A percentile compares a stretch with the other conserved stretches of the same genome.
These are phyloP conservation scores for Xylaria sp. DNA, from an alignment of 2,329 filamentous ascomycete genomes.

Conservation along the genomic window DNA sequence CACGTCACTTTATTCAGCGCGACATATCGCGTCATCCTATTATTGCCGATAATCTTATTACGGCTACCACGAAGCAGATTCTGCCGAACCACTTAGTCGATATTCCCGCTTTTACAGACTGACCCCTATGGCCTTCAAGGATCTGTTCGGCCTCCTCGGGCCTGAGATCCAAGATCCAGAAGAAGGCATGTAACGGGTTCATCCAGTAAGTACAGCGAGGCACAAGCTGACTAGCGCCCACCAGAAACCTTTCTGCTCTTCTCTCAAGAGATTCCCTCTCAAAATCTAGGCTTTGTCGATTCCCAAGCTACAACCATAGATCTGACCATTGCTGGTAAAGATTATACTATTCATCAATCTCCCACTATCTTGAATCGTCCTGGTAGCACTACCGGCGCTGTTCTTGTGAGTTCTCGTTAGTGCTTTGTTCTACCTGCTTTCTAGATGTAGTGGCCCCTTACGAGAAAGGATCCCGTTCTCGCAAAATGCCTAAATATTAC, in stretches of 20 bases:
- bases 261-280: constrained; percentile 77
- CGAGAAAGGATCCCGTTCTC: neutral
- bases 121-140: constrained; percentile 37
- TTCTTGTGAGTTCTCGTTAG: constrained; percentile 60
- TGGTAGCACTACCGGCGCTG: constrained; percentile 80
- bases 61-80: constrained; percentile 30
- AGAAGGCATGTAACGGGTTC: constrained; percentile 39
- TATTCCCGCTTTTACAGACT: neutral
- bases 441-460: neutral
- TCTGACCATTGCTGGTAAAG: constrained; percentile 73
- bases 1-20: neutral
- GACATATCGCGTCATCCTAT: constrained; percentile 18
- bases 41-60: constrained; percentile 13
- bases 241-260: constrained; percentile 92
- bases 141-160: constrained; percentile 42
- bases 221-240: constrained; percentile 22
- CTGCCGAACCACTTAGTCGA: constrained; percentile 4
- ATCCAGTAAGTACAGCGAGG: constrained; percentile 22
- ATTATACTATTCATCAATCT: constrained; percentile 84
- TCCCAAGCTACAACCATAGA: constrained; percentile 72
- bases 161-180: constrained; percentile 50
- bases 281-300: constrained; percentile 87
- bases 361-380: constrained; percentile 80
- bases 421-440: neutral
- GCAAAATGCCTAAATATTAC: neutral